These are phyloP conservation scores for Didymella sp. DNA, from an alignment of 2,329 filamentous ascomycete species.

Conservation along the genomic window DNA sequence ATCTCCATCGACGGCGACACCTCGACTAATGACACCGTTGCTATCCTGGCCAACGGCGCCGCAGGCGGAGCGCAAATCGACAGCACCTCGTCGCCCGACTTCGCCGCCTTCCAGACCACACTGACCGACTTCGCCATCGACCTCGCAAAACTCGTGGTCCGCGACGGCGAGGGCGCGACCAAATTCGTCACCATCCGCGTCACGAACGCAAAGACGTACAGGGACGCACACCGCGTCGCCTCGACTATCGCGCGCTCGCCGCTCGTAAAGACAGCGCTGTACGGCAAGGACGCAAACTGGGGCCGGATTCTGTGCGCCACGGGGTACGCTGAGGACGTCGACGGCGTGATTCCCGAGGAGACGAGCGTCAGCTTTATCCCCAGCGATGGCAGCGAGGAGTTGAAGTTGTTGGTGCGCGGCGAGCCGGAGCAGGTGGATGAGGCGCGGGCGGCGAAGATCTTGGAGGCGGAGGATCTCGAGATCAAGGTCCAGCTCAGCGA, in stretches of 20 bases:
- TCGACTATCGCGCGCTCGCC: slow-evolving; percentile 89
- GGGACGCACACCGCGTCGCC: slow-evolving; percentile 78
- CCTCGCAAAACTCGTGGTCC: slow-evolving; percentile 89
- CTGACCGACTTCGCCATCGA: slow-evolving; percentile 81
- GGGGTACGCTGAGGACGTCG: slow-evolving; percentile 75
- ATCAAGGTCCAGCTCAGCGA: slow-evolving; percentile 77
- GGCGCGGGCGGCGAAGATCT: slow-evolving; percentile 75
- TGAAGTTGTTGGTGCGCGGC: slow-evolving; percentile 78
- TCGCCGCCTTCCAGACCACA: slow-evolving; percentile 71
- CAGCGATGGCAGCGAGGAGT: slow-evolving; percentile 74
- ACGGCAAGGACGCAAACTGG: slow-evolving; percentile 98
- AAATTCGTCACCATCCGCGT: slow-evolving; percentile 97
- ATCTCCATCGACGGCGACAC: slow-evolving; percentile 98
- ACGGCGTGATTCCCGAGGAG: slow-evolving; percentile 70
- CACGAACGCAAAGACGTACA: slow-evolving; percentile 71
- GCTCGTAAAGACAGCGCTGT: slow-evolving; percentile 95
- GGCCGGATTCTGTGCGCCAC: slow-evolving; percentile 94
- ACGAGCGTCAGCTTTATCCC: slow-evolving; percentile 83
- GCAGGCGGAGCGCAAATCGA: slow-evolving; percentile 74
- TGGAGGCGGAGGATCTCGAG: slow-evolving; percentile 77
- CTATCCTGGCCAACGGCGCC: slow-evolving; percentile 92
- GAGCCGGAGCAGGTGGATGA: slow-evolving; percentile 84
- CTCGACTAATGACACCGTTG: slow-evolving; percentile 95
- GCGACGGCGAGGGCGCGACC: slow-evolving; percentile 95
- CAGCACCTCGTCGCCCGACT: slow-evolving; percentile 65